Conservation (phyloP, 2,329 filamentous ascomycete genomes). For the Kalmusia sp. region DNA sequence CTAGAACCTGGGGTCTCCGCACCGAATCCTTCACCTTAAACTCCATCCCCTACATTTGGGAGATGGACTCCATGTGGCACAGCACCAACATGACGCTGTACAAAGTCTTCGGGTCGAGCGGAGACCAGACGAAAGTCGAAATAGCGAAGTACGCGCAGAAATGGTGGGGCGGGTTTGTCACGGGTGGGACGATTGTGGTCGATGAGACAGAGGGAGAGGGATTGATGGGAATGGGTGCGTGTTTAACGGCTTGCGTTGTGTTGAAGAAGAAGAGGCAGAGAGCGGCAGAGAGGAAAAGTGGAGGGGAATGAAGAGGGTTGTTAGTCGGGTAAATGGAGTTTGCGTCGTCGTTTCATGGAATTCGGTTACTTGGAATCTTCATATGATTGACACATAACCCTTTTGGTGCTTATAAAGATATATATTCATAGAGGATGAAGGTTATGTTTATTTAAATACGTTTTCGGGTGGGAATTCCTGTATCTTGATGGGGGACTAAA, state of each 20-base stretch:
- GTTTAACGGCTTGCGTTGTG: conserved; percentile 29
- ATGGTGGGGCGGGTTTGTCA: conserved; percentile 30
- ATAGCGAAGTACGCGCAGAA: conserved; percentile 35
- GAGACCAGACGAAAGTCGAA: conserved; percentile 20
- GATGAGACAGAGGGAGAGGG: conserved; percentile 25
- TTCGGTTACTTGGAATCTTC: no score
- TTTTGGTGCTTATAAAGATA: no score
- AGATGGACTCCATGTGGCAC: conserved; percentile 26
- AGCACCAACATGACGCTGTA: conserved; percentile 31
- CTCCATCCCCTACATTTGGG: conserved; percentile 27
- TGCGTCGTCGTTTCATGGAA: no score
- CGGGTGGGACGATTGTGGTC: conserved; percentile 29
- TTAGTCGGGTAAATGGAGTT: no score
- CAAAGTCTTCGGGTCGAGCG: conserved; percentile 21
- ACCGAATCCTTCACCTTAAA: conserved; percentile 27
- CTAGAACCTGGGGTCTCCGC: conserved; percentile 23
- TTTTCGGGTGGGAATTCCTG: no score
- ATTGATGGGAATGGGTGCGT: conserved; percentile 22
- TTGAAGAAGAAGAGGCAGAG: conserved; percentile 39
- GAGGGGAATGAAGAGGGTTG: no score
- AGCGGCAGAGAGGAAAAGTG: conserved; percentile 18
- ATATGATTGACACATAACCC: no score
- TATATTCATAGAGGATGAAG: no score
- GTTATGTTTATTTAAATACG: no score
- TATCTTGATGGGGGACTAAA: no score